A percentile compares a stretch with the other conserved stretches of the same genome.
phyloP scores from a whole-genome alignment of 2,329 filamentous ascomycete species.

The Monosporascus ibericus region DNA sequence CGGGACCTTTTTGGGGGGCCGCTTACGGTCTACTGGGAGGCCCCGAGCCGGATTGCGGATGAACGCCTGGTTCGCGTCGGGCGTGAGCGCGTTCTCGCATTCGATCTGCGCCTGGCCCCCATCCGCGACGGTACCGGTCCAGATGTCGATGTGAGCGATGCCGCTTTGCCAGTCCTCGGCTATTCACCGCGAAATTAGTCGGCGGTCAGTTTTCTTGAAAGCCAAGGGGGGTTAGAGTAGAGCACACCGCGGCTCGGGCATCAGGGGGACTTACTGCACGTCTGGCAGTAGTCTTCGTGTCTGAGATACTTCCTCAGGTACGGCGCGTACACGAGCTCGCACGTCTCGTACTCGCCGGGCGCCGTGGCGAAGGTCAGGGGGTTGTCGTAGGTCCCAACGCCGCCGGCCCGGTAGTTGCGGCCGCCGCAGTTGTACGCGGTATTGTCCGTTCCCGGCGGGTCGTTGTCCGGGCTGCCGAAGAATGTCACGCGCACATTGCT shows the following conservation, averaged over 20 bases:
- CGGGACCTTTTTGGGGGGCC: background rate
- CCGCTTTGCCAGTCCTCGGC: conserved; percentile 17
- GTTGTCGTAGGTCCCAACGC: conserved; percentile 34
- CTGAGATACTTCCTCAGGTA: conserved; percentile 37
- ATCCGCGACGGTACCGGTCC: conserved; percentile 28
- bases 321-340: conserved; percentile 39
- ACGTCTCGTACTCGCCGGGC: conserved; percentile 31
- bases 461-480: conserved; percentile 34
- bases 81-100: conserved; percentile 31
- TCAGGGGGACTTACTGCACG: conserved; percentile 14
- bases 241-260: no score
- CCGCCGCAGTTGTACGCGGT: conserved; percentile 31
- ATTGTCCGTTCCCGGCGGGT: conserved; percentile 25
- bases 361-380: conserved; percentile 38
- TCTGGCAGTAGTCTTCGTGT: conserved; percentile 19
- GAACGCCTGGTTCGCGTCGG: conserved; percentile 19
- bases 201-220: background rate
- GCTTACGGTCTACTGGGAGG: conserved; percentile 28
- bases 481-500: conserved; percentile 29
- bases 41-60: conserved; percentile 23
- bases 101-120: conserved; percentile 27
- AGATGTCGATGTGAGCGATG: conserved; percentile 30
- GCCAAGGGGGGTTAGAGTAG: background rate
- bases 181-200: background rate
- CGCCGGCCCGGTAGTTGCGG: conserved; percentile 30